Conservation (phyloP, 75 land plant species). For the Gnetum montanum region DNA sequence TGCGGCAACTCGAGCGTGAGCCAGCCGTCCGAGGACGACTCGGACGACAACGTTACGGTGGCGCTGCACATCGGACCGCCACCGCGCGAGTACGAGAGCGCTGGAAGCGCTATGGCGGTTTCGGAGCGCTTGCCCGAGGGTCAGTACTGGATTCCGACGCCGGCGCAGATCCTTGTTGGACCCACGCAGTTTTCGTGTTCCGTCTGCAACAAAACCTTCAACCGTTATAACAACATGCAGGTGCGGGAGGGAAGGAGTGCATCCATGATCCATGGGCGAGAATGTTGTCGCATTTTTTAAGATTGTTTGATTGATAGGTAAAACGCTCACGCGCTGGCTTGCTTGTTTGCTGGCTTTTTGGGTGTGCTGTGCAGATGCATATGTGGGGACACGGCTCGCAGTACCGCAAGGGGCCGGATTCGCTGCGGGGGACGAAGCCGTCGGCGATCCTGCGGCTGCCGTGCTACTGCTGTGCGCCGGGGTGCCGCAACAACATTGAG, state of each 20-base stretch:
- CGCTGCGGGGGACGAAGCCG: constrained; percentile 30
- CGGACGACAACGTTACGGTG: constrained; percentile 18
- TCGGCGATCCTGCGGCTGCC: constrained; percentile 39
- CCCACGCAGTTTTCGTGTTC: constrained; percentile 71
- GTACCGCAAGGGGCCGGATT: constrained; percentile 27
- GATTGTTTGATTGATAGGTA: not conserved
- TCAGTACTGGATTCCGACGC: constrained; percentile 65
- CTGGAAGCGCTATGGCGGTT: not conserved
- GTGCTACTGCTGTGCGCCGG: constrained; percentile 46
- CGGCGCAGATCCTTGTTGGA: constrained; percentile 71
- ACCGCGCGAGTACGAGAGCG: not conserved
- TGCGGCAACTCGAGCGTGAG: not conserved
- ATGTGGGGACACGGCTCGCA: constrained; percentile 42
- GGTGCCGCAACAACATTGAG: constrained; percentile 58
- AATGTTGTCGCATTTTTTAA: not conserved
- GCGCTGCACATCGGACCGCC: constrained; percentile 27
- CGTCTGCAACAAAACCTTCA: constrained; percentile 67
- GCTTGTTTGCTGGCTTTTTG: not conserved
- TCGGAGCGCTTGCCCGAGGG: constrained; percentile 4
- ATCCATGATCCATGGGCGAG: not conserved
- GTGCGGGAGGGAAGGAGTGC: constrained; percentile 7
- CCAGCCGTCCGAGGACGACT: not conserved
- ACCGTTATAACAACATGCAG: constrained; percentile 79
- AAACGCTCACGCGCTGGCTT: not conserved
- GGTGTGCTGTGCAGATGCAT: constrained; percentile 22